phyloP scores from a whole-genome alignment of 1,139 yeast species.

The Yamadazyma epiphylla region DNA sequence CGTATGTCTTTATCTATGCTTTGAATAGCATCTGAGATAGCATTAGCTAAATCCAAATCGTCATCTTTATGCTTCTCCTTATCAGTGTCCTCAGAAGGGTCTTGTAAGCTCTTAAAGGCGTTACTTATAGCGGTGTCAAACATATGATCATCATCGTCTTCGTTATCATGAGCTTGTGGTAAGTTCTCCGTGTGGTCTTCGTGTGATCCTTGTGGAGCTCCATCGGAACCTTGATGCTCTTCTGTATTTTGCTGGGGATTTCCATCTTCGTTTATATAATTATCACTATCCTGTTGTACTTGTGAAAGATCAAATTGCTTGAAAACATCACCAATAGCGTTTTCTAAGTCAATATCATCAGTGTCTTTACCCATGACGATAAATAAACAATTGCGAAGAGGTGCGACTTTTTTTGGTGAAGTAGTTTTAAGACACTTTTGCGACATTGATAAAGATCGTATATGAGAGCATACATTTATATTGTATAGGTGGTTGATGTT shows the following conservation, averaged over 20 bases:
- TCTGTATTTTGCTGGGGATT: background rate
- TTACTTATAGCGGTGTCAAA: slow-evolving; percentile 26
- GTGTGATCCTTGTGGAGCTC: background rate
- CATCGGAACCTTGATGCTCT: background rate
- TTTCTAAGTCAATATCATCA: slow-evolving; percentile 24
- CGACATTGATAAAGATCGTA: no score
- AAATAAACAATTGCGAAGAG: slow-evolving; percentile 7
- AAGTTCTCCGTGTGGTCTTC: background rate
- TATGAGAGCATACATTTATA: no score
- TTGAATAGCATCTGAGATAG: slow-evolving; percentile 13
- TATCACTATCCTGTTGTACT: no score
- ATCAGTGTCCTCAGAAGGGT: slow-evolving; percentile 8
- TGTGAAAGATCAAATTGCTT: slow-evolving; percentile 20
- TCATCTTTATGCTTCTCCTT: slow-evolving; percentile 9
- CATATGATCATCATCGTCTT: slow-evolving; percentile 10
- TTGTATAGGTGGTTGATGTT: no score
- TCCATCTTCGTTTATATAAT: slow-evolving; percentile 4
- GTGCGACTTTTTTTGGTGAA: no score
- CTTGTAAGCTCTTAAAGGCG: slow-evolving; percentile 19
- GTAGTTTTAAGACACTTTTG: no score
- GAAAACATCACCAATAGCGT: slow-evolving; percentile 39
- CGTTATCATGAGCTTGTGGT: background rate
- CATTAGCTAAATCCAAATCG: slow-evolving; percentile 16
- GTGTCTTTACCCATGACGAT: slow-evolving; percentile 3
- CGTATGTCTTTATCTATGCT: slow-evolving; percentile 12